Conservation (phyloP, 768 basidiomycete species). For the Lactarius psammicola region DNA sequence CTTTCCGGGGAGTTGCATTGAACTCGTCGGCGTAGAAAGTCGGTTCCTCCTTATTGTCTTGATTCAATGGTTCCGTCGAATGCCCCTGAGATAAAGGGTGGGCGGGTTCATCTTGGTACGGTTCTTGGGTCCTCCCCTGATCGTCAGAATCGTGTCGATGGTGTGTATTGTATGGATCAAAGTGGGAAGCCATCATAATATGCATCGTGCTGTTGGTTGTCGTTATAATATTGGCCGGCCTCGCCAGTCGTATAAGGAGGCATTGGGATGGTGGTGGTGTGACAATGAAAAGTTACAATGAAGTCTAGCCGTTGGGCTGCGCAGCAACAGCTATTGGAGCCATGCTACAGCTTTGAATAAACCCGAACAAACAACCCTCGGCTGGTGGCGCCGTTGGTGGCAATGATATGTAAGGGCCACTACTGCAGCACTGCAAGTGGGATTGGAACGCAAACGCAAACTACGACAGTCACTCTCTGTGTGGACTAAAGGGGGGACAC, state of each 20-base stretch:
- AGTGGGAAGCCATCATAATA: slow-evolving; percentile 36
- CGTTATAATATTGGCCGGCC: background rate
- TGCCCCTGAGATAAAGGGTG: slow-evolving; percentile 4
- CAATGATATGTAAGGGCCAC: background rate
- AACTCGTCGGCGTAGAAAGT: slow-evolving; percentile 4
- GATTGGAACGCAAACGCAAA: background rate
- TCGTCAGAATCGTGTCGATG: slow-evolving; percentile 55
- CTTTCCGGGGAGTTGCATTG: background rate
- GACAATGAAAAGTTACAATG: slow-evolving; percentile 1
- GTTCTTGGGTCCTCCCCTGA: slow-evolving; percentile 40
- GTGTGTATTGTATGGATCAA: slow-evolving; percentile 44
- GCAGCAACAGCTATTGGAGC: slow-evolving; percentile 12
- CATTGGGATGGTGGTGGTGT: slow-evolving; percentile 2
- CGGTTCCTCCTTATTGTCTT: slow-evolving; percentile 9
- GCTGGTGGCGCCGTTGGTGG: background rate
- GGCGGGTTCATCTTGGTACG: slow-evolving; percentile 33
- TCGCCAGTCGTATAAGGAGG: background rate
- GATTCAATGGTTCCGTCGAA: slow-evolving; percentile 1
- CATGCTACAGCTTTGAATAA: slow-evolving; percentile 16
- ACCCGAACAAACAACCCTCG: slow-evolving; percentile 13
- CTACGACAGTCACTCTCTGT: background rate
- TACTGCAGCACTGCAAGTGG: background rate
- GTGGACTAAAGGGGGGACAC: background rate
- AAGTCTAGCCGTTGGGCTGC: background rate
- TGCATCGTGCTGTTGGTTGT: slow-evolving; percentile 11